Evolutionary conservation across 1,139 yeast species (phyloP), one percentile per base, ranked within the genome.

Genomic region (Lodderomyces theae): DNA sequence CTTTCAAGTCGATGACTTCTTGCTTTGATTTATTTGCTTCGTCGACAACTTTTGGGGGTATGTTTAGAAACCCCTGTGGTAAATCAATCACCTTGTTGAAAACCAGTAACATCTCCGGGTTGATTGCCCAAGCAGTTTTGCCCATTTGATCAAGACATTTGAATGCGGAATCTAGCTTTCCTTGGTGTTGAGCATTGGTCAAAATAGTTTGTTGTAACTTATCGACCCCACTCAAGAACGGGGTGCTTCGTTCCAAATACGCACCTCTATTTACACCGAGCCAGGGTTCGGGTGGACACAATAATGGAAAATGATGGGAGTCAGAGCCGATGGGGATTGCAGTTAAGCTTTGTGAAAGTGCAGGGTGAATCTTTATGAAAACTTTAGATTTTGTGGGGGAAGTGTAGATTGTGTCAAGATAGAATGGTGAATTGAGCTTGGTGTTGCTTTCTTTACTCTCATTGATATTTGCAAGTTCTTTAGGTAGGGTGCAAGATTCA

Each of bases 271-370:
- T 43, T 0, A 72, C 69, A 5, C 59, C 44, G 0, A 47, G 48
- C 77, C 77, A 72, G 4, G 56, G 57, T 40, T 56, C 56, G 0
- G 77, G 75, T 3, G 72, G 68, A 30, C 54, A 50, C 10, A 72
- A 38, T 74, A 71, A 67, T 1, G 77, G 77, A 3, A 70, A 48
- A 34, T 39, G 39, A 25, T 37, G 37, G 3, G 39, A 17, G 15
- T 23, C 12, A 2, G 35, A 22, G 10, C 34, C 31, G n/a, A 23
- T 13, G 3, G 26, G 19, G 30, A 16, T n/a, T 15, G 39, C 29
- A 11, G 28, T 19, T 5, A 21, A 7, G 12, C 19, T 30, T 23
- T 18, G 25, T 21, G 10, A 8, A n/a, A 37, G n/a, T 4, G 17
- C 28, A 6, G 39, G 29, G 19, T 35, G 17, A 12, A 35, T 18